phyloP scores from a whole-genome alignment of 1,284 basidiomycete species.

The Puccinia triticina region DNA sequence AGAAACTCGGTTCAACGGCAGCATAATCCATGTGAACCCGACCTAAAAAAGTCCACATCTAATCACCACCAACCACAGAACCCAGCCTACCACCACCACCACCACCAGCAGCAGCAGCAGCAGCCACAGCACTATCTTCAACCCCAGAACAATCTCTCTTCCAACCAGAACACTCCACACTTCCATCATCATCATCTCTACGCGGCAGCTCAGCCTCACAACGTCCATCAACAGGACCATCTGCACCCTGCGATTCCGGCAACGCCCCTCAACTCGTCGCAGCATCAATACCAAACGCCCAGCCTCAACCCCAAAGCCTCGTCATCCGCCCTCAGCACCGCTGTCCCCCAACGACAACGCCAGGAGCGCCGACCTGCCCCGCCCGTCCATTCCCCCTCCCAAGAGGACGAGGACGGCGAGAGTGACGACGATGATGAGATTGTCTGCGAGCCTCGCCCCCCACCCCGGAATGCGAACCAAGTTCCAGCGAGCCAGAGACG shows the following conservation, averaged over 20 bases:
- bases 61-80: background rate
- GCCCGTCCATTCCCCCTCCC: background rate
- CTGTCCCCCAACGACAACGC: background rate
- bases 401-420: conserved; percentile 5
- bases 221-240: background rate
- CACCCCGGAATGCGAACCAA: background rate
- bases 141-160: background rate
- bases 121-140: conserved; percentile 18
- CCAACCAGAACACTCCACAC: background rate
- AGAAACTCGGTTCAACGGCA: conserved; percentile 8
- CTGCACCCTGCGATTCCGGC: conserved; percentile 11
- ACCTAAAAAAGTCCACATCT: background rate
- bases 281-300: conserved; percentile 24
- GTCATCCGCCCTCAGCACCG: background rate
- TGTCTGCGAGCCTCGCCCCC: background rate
- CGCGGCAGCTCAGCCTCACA: background rate
- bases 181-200: conserved; percentile 13
- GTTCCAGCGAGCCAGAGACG: background rate
- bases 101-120: no score
- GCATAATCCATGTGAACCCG: background rate
- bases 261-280: background rate
- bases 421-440: conserved; percentile 30
- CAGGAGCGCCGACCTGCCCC: background rate
- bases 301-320: conserved; percentile 11
- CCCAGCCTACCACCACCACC: background rate